phyloP scores from a whole-genome alignment of 768 basidiomycete genomes.

The Mycena latifolia region DNA sequence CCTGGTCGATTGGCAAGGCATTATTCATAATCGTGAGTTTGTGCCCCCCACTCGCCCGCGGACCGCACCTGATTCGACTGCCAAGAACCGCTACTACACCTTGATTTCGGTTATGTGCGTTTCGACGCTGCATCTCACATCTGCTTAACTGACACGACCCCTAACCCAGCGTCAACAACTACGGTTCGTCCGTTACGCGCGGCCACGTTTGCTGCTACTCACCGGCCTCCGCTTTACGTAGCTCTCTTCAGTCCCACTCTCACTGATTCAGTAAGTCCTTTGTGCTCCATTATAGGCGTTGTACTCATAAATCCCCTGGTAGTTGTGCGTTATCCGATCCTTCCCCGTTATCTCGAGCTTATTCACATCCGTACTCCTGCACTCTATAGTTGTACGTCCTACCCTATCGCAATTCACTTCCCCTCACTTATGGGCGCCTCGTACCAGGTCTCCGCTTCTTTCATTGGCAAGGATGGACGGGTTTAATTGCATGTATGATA shows the following conservation, averaged over 20 bases:
- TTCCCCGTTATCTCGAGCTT: constrained; percentile 1
- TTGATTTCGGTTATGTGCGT: constrained; percentile 64
- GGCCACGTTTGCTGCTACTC: constrained; percentile 12
- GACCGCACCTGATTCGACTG: neutral
- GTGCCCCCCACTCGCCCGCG: constrained; percentile 4
- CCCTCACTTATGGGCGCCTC: neutral
- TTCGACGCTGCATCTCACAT: neutral
- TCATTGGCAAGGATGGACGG: constrained; percentile 74
- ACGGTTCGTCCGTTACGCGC: constrained; percentile 51
- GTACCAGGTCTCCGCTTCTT: constrained; percentile 58
- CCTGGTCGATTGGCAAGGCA: constrained; percentile 68
- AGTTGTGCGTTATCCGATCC: constrained; percentile 30
- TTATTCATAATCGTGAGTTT: constrained; percentile 65
- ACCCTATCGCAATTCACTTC: constrained; percentile 11
- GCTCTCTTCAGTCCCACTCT: constrained; percentile 57
- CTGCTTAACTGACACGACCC: constrained; percentile 5
- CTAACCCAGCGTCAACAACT: constrained; percentile 62
- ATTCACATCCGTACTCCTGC: constrained; percentile 18
- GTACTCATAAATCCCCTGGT: constrained; percentile 10
- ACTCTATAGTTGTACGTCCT: constrained; percentile 47
- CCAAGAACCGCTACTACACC: constrained; percentile 71
- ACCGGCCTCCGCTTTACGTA: constrained; percentile 35
- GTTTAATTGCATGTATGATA: constrained; percentile 63
- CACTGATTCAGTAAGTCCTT: constrained; percentile 51
- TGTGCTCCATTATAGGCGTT: neutral